phyloP scores from a whole-genome alignment of 202 grass and related monocot genomes.

The Schoenoplectus triqueter region DNA sequence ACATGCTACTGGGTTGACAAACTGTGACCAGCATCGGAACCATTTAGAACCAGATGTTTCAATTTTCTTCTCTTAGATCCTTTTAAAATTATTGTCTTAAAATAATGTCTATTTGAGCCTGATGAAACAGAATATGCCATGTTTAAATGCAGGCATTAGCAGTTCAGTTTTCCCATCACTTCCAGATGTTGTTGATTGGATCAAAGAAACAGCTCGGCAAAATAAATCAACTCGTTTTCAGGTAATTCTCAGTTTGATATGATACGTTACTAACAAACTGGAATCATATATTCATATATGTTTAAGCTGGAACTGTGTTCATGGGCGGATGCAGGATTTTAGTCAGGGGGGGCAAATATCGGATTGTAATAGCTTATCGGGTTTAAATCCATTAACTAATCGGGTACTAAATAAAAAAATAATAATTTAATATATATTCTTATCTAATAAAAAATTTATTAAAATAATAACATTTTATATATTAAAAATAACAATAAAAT shows the following conservation, averaged over 20 bases:
- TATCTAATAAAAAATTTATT: too few relatives aligned
- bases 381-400: too few relatives aligned
- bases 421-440: too few relatives aligned
- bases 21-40: background rate
- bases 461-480: too few relatives aligned
- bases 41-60: background rate
- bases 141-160: slow-evolving; percentile 31
- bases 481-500: too few relatives aligned
- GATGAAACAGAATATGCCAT: slow-evolving; percentile 33
- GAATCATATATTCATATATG: background rate
- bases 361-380: too few relatives aligned
- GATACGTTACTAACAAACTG: slow-evolving; percentile 3
- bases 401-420: too few relatives aligned
- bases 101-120: background rate
- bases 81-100: slow-evolving; percentile 5
- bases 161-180: slow-evolving; percentile 69
- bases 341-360: too few relatives aligned
- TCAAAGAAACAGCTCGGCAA: slow-evolving; percentile 60
- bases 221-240: slow-evolving; percentile 58
- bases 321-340: too few relatives aligned
- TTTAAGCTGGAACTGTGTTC: background rate
- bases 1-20: slow-evolving; percentile 24
- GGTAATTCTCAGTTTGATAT: slow-evolving; percentile 44
- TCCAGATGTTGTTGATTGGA: slow-evolving; percentile 73
- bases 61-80: background rate